Evolutionary conservation across 805 yeast genomes (phyloP).

Genomic region (Candida insectorum): DNA sequence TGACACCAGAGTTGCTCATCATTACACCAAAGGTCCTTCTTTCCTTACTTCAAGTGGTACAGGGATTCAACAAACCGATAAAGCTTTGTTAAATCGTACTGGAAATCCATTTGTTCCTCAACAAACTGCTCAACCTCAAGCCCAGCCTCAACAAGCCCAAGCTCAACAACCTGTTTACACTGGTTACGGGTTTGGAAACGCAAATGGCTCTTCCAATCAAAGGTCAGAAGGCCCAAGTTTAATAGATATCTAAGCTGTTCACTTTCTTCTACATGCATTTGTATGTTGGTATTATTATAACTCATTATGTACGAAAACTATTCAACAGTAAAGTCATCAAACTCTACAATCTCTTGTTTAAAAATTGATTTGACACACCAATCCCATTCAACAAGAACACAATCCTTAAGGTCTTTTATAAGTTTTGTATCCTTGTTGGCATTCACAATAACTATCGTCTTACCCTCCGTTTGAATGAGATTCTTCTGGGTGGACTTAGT

Average conservation of each 20-base stretch:
- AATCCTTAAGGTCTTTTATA: conserved; percentile 17
- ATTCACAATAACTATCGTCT: conserved; percentile 25
- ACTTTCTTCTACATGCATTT: too few relatives aligned
- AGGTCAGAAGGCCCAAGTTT: conserved; percentile 42
- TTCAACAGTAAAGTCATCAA: conserved; percentile 13
- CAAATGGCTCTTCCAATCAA: conserved; percentile 27
- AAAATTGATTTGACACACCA: conserved; percentile 61
- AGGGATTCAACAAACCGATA: conserved; percentile 51
- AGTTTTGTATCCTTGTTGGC: conserved; percentile 35
- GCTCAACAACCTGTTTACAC: conserved; percentile 56
- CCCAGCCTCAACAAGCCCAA: conserved; percentile 17
- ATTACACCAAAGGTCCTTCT: conserved; percentile 76
- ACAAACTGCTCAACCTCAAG: conserved; percentile 33
- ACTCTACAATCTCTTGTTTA: conserved; percentile 33
- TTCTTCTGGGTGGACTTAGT: conserved; percentile 12
- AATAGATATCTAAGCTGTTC: conserved; percentile 35
- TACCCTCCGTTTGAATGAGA: conserved; percentile 1
- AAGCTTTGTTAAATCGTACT: conserved; percentile 34
- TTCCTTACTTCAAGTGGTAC: conserved; percentile 89
- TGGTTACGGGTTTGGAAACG: conserved; percentile 94
- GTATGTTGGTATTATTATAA: conserved; percentile 4
- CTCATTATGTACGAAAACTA: conserved; percentile 4
- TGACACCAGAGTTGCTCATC: conserved; percentile 82
- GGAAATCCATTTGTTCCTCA: conserved; percentile 68
- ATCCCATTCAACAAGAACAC: conserved; percentile 53